Conservation (phyloP, 805 yeast genomes). For the Pichia insulana region DNA sequence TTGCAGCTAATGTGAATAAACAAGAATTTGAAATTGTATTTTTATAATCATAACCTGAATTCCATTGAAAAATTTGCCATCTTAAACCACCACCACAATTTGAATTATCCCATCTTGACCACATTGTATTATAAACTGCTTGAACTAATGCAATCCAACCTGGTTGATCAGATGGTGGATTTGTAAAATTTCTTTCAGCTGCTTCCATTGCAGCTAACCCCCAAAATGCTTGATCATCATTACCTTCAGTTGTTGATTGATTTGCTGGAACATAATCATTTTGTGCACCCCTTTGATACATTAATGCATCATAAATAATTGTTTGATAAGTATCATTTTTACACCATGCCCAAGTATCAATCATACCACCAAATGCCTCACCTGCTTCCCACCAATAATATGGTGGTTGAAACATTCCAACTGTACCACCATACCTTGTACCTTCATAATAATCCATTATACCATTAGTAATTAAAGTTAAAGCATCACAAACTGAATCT, state of each 20-base stretch:
- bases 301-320: constrained; percentile 49
- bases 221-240: constrained; percentile 93
- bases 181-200: constrained; percentile 72
- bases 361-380: constrained; percentile 58
- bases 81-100: constrained; percentile 71
- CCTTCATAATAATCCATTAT: constrained; percentile 79
- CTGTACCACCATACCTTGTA: constrained; percentile 49
- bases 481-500: constrained; percentile 35
- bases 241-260: constrained; percentile 80
- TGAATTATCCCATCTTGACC: constrained; percentile 62
- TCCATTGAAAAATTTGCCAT: constrained; percentile 90
- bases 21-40: constrained; percentile 85
- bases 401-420: constrained; percentile 66
- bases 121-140: constrained; percentile 82
- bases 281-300: constrained; percentile 56
- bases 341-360: constrained; percentile 69
- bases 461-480: constrained; percentile 57
- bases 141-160: constrained; percentile 71
- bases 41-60: constrained; percentile 79
- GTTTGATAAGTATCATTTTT: constrained; percentile 55
- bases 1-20: constrained; percentile 70
- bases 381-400: constrained; percentile 95
- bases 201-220: constrained; percentile 81
- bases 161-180: constrained; percentile 41
- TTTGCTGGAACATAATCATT: constrained; percentile 70